phyloP scores from a whole-genome alignment of 78 protist species.

The Dictyostelium intermedium region DNA sequence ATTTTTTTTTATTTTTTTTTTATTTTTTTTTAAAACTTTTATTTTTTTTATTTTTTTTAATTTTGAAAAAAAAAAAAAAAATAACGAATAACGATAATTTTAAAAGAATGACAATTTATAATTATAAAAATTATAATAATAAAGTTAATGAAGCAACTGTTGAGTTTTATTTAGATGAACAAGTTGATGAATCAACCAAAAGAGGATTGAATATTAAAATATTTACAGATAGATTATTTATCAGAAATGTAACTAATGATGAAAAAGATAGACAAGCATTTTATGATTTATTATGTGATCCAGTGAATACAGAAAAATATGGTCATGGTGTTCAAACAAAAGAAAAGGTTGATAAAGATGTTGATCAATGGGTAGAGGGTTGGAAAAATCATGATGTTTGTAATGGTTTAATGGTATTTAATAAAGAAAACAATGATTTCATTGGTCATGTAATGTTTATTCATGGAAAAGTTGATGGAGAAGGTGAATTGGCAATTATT shows the following conservation, averaged over 20 bases:
- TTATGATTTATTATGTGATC: background rate
- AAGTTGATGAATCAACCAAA: background rate
- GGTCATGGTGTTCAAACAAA: background rate
- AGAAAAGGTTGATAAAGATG: background rate
- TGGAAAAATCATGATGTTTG: background rate
- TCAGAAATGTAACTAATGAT: background rate
- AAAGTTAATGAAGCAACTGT: background rate
- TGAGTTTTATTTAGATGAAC: background rate
- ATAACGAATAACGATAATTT: background rate
- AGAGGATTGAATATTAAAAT: background rate
- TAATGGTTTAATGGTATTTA: background rate
- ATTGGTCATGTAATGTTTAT: slow-evolving; percentile 3
- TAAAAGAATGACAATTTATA: background rate
- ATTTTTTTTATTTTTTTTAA: background rate
- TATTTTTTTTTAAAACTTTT: background rate
- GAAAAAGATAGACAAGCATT: background rate
- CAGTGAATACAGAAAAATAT: background rate
- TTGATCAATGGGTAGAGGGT: background rate
- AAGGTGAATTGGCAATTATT: background rate
- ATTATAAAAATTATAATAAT: background rate
- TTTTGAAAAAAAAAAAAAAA: background rate
- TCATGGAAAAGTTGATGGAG: background rate
- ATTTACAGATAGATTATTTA: background rate
- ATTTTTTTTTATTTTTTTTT: no score
- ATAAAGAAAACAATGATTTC: background rate